Evolutionary conservation across 2,329 filamentous ascomycete species (phyloP).

Genomic region (Chrysoporthe austroafricana): DNA sequence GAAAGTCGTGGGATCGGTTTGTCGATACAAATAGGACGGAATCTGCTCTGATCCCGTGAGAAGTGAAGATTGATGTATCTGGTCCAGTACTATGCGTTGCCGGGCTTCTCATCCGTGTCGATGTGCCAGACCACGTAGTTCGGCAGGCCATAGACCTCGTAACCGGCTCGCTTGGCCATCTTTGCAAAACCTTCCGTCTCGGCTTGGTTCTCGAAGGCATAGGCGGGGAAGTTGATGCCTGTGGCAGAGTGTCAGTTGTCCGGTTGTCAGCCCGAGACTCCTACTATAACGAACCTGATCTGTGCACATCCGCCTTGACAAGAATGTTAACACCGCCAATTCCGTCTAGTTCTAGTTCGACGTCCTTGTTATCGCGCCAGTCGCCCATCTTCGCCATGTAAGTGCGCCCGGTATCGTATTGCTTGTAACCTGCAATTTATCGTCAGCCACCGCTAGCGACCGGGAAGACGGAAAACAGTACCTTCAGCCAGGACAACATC

Average conservation of each 20-base stretch:
- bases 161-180: conserved; percentile 96
- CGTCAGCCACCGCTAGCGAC: conserved; percentile 25
- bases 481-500: conserved; percentile 88
- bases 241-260: conserved; percentile 8
- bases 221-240: conserved; percentile 98
- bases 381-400: conserved; percentile 93
- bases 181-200: conserved; percentile 98
- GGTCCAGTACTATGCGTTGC: conserved; percentile 62
- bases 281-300: conserved; percentile 68
- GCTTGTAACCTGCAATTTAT: conserved; percentile 72
- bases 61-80: conserved; percentile 22
- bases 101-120: conserved; percentile 92
- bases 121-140: conserved; percentile 99
- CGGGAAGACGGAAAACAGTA: conserved; percentile 39
- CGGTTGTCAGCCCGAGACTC: background rate
- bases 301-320: conserved; percentile 96
- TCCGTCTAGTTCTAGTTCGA: conserved; percentile 90
- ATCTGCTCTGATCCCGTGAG: conserved; percentile 13
- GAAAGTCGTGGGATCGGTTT: conserved; percentile 19
- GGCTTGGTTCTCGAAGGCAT: conserved; percentile 97
- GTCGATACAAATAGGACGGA: conserved; percentile 20
- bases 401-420: conserved; percentile 86
- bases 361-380: conserved; percentile 88
- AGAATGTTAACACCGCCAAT: conserved; percentile 97
- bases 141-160: conserved; percentile 86